phyloP scores from a whole-genome alignment of 2,329 filamentous ascomycete genomes.

The Aspergillus ustus region DNA sequence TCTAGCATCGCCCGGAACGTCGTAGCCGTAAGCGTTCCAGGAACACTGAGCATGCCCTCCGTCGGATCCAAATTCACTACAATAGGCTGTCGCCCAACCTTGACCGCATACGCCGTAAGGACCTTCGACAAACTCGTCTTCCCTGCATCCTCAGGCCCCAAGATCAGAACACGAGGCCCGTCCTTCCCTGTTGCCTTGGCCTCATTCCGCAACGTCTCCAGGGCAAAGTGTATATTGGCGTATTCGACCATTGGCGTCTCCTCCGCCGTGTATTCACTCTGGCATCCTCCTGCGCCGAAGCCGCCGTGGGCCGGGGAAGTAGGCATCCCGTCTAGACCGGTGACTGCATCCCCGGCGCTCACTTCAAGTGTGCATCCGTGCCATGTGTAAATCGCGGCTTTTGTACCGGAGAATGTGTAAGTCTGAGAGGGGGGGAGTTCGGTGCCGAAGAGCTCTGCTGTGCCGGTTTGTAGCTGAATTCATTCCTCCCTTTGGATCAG shows the following conservation, averaged over 20 bases:
- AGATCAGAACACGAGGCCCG: conserved; percentile 82
- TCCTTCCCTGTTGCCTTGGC: conserved; percentile 56
- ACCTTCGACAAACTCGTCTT: conserved; percentile 83
- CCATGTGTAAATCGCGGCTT: conserved; percentile 90
- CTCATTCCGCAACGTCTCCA: conserved; percentile 72
- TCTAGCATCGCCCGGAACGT: conserved; percentile 87
- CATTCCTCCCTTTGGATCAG: conserved; percentile 17
- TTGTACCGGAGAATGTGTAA: conserved; percentile 80
- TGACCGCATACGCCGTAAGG: conserved; percentile 77
- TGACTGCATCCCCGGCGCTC: conserved; percentile 61
- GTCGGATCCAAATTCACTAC: conserved; percentile 83
- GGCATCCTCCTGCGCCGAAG: conserved; percentile 62
- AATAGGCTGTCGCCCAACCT: conserved; percentile 73
- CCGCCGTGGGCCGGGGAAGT: conserved; percentile 34
- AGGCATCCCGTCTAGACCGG: conserved; percentile 34
- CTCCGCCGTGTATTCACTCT: conserved; percentile 71
- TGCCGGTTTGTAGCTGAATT: conserved; percentile 71
- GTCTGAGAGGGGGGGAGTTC: conserved; percentile 81
- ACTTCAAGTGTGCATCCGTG: conserved; percentile 87
- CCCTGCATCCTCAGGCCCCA: conserved; percentile 76
- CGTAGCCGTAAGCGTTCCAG: conserved; percentile 83
- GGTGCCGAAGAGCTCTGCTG: conserved; percentile 91
- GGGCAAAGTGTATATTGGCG: conserved; percentile 84
- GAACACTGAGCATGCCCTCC: conserved; percentile 76
- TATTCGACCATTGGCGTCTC: conserved; percentile 82